Conservation (phyloP, 2,329 filamentous ascomycete genomes). For the Sarocladium kiliense region DNA sequence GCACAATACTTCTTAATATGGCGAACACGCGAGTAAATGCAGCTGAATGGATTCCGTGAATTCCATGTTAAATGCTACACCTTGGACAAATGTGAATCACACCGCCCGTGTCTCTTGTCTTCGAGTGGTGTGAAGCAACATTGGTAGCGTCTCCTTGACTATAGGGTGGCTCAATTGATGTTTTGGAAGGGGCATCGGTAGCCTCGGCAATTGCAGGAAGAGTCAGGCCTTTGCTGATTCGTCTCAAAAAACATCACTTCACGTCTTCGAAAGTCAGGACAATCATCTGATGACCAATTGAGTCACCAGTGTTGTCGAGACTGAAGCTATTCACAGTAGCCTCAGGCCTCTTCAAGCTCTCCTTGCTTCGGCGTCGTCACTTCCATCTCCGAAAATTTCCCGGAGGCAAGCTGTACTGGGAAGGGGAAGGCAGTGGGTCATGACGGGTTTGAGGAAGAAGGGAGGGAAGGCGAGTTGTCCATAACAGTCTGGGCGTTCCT, state of each 20-base stretch:
- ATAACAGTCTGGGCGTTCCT: not conserved
- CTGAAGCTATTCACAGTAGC: conserved; percentile 3
- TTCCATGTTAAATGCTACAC: not conserved
- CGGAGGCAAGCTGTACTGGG: not conserved
- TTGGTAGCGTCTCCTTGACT: no score
- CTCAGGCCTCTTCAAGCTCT: not conserved
- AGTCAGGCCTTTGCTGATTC: not conserved
- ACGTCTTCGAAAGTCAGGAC: not conserved
- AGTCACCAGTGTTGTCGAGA: not conserved
- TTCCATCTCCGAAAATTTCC: conserved; percentile 12
- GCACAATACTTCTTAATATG: not conserved
- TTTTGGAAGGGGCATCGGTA: not conserved
- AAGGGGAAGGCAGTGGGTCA: conserved; percentile 2
- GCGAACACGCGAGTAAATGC: not conserved
- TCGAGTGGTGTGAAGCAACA: no score
- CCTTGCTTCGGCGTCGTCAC: not conserved
- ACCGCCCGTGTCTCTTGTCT: no score
- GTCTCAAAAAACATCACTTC: not conserved
- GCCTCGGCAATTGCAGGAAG: not conserved
- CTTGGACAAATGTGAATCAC: no score
- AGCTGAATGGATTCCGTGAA: not conserved
- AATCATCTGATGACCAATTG: not conserved
- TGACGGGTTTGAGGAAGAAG: not conserved
- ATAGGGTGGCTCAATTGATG: not conserved
- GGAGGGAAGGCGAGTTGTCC: not conserved